Percentiles rank a stretch among this genome's conserved stretches.
These are phyloP conservation scores for Claviceps sp. DNA, from an alignment of 2,329 filamentous ascomycete genomes.

Conservation along the genomic window DNA sequence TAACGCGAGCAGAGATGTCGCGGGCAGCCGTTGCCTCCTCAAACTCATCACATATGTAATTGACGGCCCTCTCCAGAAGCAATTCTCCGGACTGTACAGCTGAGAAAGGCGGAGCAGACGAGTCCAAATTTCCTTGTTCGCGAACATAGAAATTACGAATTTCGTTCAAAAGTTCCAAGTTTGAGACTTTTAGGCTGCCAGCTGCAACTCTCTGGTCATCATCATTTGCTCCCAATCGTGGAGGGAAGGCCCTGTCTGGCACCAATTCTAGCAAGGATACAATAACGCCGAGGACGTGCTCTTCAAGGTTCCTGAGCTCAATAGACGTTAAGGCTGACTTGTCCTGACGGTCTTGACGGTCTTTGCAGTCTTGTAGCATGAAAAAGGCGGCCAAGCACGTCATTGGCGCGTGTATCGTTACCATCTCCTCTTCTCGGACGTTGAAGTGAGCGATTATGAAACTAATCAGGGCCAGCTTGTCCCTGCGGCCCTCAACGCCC, in stretches of 20 bases:
- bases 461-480: conserved; percentile 57
- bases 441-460: conserved; percentile 88
- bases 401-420: conserved; percentile 70
- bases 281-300: conserved; percentile 33
- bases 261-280: conserved; percentile 48
- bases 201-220: conserved; percentile 4
- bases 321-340: conserved; percentile 18
- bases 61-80: conserved; percentile 46
- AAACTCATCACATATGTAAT: conserved; percentile 35
- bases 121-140: conserved; percentile 57
- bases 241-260: conserved; percentile 47
- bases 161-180: conserved; percentile 41
- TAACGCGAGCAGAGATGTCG: conserved; percentile 43
- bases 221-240: conserved; percentile 11
- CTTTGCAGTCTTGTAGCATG: conserved; percentile 43
- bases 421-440: conserved; percentile 90
- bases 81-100: conserved; percentile 43
- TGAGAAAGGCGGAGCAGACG: conserved; percentile 44
- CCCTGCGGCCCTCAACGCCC: conserved; percentile 35
- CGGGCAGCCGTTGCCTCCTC: conserved; percentile 24
- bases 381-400: conserved; percentile 45
- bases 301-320: conserved; percentile 18
- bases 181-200: conserved; percentile 11
- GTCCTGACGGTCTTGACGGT: conserved; percentile 20
- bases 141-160: conserved; percentile 55